Evolutionary conservation across 2,329 filamentous ascomycete genomes (phyloP).

Genomic region (Paecilomyces sp.): DNA sequence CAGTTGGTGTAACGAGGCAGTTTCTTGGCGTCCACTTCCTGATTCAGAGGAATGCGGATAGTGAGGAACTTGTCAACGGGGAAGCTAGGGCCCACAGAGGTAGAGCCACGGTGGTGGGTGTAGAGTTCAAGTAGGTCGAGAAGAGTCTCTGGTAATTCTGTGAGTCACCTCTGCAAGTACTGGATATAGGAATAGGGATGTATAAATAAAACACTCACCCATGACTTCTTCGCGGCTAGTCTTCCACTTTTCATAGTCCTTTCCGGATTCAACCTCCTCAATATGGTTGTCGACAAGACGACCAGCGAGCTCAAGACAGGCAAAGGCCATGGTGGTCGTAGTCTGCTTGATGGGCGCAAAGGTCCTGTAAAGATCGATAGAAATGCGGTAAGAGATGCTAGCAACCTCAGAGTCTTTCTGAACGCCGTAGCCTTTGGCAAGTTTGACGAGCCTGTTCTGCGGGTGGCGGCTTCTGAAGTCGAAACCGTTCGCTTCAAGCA

Average conservation of each 20-base stretch:
- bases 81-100: conserved; percentile 65
- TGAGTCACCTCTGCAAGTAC: conserved; percentile 8
- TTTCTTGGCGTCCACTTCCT: conserved; percentile 60
- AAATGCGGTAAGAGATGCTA: conserved; percentile 69
- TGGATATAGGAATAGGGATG: not conserved
- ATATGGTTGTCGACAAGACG: conserved; percentile 56
- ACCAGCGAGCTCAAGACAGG: conserved; percentile 71
- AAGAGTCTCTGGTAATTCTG: conserved; percentile 61
- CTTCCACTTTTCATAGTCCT: conserved; percentile 45
- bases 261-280: conserved; percentile 41
- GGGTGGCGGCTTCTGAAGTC: conserved; percentile 88
- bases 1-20: conserved; percentile 58
- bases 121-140: conserved; percentile 90
- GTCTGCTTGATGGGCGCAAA: conserved; percentile 88
- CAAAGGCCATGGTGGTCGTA: conserved; percentile 75
- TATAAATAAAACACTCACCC: conserved; percentile 24
- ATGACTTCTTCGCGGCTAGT: conserved; percentile 41
- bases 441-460: conserved; percentile 76
- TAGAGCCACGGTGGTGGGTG: conserved; percentile 70
- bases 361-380: conserved; percentile 85
- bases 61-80: conserved; percentile 73
- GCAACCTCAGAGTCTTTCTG: conserved; percentile 51
- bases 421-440: conserved; percentile 55
- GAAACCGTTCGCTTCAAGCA: conserved; percentile 87
- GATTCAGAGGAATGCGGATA: conserved; percentile 79